These are phyloP conservation scores for Parietichytrium sp. DNA, from an alignment of 108 stramenopile genomes.

Conservation along the genomic window DNA sequence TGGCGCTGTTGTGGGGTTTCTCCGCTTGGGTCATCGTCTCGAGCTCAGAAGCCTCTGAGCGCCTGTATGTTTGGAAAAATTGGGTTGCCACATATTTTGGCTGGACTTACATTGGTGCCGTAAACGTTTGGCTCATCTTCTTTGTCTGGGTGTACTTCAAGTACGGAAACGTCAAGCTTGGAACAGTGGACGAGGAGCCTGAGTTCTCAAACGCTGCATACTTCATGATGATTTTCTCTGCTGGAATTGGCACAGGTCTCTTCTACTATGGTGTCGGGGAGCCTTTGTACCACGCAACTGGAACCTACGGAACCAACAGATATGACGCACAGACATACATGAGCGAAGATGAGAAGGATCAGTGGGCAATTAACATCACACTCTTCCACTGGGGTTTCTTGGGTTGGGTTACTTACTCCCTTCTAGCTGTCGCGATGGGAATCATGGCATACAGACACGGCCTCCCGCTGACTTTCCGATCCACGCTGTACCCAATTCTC, in stretches of 20 bases:
- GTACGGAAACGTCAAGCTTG: constrained; percentile 63
- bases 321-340: neutral
- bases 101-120: constrained; percentile 38
- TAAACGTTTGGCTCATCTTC: constrained; percentile 12
- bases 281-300: constrained; percentile 44
- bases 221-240: constrained; percentile 68
- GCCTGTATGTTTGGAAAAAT: neutral
- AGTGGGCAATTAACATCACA: constrained; percentile 55
- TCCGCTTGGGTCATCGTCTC: neutral
- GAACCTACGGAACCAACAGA: too few species aligned
- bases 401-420: constrained; percentile 62
- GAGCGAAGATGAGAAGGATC: neutral
- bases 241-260: constrained; percentile 65
- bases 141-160: neutral
- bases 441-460: constrained; percentile 56
- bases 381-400: constrained; percentile 69
- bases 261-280: constrained; percentile 66
- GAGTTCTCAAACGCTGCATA: constrained; percentile 62
- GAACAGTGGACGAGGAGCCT: constrained; percentile 50
- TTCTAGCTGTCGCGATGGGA: constrained; percentile 56
- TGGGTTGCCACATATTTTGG: neutral
- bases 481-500: constrained; percentile 63
- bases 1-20: constrained; percentile 10
- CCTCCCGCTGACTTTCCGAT: constrained; percentile 63
- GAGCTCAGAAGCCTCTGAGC: neutral